Conservation (phyloP, 2,329 filamentous ascomycete species). For the Hypoxylon sp. region DNA sequence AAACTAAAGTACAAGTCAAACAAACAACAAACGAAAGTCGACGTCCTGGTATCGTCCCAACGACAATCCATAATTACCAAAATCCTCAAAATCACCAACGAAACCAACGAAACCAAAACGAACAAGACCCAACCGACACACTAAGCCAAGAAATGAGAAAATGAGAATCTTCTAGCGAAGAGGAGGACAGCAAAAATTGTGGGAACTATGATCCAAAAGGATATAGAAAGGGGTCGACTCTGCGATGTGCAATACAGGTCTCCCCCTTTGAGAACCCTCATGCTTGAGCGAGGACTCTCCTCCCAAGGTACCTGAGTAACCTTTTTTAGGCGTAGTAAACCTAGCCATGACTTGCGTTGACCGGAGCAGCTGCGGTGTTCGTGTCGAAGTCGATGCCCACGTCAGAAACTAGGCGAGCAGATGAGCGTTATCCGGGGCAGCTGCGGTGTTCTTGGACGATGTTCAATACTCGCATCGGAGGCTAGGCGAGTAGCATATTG, state of each 20-base stretch:
- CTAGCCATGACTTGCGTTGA: slow-evolving; percentile 9
- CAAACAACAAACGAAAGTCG: background rate
- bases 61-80: too few species aligned
- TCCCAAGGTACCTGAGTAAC: too few species aligned
- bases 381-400: background rate
- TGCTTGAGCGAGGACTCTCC: too few species aligned
- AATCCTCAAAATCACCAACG: too few species aligned
- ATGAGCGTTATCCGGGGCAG: slow-evolving; percentile 6
- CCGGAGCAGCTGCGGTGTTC: slow-evolving; percentile 17
- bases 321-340: background rate
- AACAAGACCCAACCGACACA: background rate
- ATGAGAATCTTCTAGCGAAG: too few species aligned
- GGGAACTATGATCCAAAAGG: too few species aligned
- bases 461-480: background rate
- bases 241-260: too few species aligned
- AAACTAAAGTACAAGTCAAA: background rate
- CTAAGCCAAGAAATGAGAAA: too few species aligned
- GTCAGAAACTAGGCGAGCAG: slow-evolving; percentile 6
- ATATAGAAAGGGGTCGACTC: too few species aligned
- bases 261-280: too few species aligned
- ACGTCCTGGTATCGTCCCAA: too few species aligned
- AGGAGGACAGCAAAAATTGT: too few species aligned
- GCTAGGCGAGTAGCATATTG: slow-evolving; percentile 7
- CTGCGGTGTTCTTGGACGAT: slow-evolving; percentile 14
- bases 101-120: background rate